Conservation (phyloP, 2,329 filamentous ascomycete genomes). For the Fonsecaea nubica region DNA sequence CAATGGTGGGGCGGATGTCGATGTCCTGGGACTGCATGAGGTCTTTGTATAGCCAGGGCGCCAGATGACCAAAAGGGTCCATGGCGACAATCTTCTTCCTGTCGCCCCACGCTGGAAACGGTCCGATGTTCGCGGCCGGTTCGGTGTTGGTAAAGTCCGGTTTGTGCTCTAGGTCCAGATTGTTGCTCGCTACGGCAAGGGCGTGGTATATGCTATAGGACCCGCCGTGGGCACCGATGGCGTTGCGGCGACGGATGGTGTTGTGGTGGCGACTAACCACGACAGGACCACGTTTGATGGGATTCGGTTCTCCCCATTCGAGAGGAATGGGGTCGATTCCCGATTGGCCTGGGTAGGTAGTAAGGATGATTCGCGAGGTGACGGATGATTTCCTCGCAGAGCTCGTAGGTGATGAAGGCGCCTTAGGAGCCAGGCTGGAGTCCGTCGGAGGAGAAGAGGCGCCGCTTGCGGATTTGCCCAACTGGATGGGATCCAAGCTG, state of each 20-base stretch:
- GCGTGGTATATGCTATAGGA: slow-evolving; percentile 97
- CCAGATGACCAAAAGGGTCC: slow-evolving; percentile 90
- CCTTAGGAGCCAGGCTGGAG: slow-evolving; percentile 20
- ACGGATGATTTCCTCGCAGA: slow-evolving; percentile 32
- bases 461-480: slow-evolving; percentile 32
- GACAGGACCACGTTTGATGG: slow-evolving; percentile 79
- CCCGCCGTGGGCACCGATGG: slow-evolving; percentile 77
- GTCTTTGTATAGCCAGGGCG: slow-evolving; percentile 82
- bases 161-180: slow-evolving; percentile 81
- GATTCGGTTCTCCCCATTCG: slow-evolving; percentile 83
- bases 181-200: slow-evolving; percentile 87
- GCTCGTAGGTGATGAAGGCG: slow-evolving; percentile 32
- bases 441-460: slow-evolving; percentile 29
- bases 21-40: slow-evolving; percentile 78
- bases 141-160: slow-evolving; percentile 84
- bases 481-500: slow-evolving; percentile 37
- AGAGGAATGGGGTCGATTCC: slow-evolving; percentile 90
- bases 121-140: slow-evolving; percentile 86
- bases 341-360: slow-evolving; percentile 90
- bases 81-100: slow-evolving; percentile 95
- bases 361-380: slow-evolving; percentile 70
- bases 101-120: slow-evolving; percentile 87
- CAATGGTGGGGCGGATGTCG: slow-evolving; percentile 88
- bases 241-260: slow-evolving; percentile 80
- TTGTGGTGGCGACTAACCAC: slow-evolving; percentile 78